These are phyloP conservation scores for Magnaporthiopsis rhizophila DNA, from an alignment of 2,329 filamentous ascomycete species.

Conservation along the genomic window DNA sequence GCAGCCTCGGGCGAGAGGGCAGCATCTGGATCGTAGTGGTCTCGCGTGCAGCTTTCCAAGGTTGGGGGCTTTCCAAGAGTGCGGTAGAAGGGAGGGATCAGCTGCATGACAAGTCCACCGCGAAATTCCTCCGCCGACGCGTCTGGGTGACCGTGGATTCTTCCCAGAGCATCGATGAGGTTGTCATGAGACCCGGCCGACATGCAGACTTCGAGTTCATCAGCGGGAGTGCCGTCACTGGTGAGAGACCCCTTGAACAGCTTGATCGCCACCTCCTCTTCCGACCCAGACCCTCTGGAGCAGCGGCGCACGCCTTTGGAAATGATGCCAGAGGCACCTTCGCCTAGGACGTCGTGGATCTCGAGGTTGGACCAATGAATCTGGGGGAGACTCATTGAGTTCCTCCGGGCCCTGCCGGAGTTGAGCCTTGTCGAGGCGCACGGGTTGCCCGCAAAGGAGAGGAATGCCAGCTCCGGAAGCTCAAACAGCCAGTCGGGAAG, in stretches of 20 bases:
- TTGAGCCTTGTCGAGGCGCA: conserved; percentile 21
- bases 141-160: conserved; percentile 31
- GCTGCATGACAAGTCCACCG: conserved; percentile 37
- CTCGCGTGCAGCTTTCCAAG: conserved; percentile 36
- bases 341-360: conserved; percentile 31
- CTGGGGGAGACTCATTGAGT: conserved; percentile 21
- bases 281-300: conserved; percentile 14
- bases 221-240: conserved; percentile 37
- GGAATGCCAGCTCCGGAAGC: conserved; percentile 36
- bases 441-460: conserved; percentile 40
- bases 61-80: conserved; percentile 36
- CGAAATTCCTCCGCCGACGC: conserved; percentile 18
- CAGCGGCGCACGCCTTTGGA: conserved; percentile 30
- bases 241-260: conserved; percentile 39
- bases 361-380: conserved; percentile 33
- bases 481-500: conserved; percentile 36
- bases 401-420: conserved; percentile 12
- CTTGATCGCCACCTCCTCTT: conserved; percentile 36
- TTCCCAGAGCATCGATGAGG: conserved; percentile 36
- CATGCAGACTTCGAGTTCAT: conserved; percentile 40
- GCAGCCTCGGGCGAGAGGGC: conserved; percentile 22
- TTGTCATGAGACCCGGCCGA: conserved; percentile 36
- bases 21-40: conserved; percentile 26
- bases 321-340: conserved; percentile 39
- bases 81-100: conserved; percentile 33